These are phyloP conservation scores for Aquilaria sinensis DNA, from an alignment of 345 rosid species.

Conservation along the genomic window DNA sequence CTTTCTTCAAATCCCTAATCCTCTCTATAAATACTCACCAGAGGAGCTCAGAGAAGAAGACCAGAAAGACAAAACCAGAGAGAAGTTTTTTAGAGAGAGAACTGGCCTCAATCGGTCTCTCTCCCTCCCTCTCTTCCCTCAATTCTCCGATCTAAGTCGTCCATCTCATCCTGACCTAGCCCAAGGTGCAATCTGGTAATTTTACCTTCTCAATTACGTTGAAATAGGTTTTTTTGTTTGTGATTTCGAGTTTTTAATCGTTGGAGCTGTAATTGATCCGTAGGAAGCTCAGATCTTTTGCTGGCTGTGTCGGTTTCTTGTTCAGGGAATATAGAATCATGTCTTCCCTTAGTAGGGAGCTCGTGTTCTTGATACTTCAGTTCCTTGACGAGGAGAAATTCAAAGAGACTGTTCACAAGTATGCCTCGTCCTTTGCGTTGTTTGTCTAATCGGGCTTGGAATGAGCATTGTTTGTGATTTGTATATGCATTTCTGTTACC, in stretches of 20 bases:
- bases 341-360: slow-evolving; percentile 82
- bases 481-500: slow-evolving; percentile 3
- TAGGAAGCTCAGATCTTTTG: slow-evolving; percentile 23
- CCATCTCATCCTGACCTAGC: slow-evolving; percentile 5
- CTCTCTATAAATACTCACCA: slow-evolving; percentile 41
- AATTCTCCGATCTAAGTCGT: slow-evolving; percentile 33
- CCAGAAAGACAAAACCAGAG: slow-evolving; percentile 8
- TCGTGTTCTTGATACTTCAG: slow-evolving; percentile 85
- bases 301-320: slow-evolving; percentile 12
- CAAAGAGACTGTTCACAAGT: slow-evolving; percentile 77
- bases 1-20: slow-evolving; percentile 45
- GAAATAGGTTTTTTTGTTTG: neutral
- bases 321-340: slow-evolving; percentile 28
- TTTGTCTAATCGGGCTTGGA: neutral
- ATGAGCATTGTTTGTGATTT: neutral
- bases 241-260: neutral
- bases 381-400: slow-evolving; percentile 87
- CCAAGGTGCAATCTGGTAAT: slow-evolving; percentile 9
- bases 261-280: slow-evolving; percentile 10
- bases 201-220: slow-evolving; percentile 12
- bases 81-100: neutral
- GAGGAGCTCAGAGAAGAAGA: slow-evolving; percentile 11
- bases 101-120: slow-evolving; percentile 18
- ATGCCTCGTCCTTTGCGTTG: neutral
- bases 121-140: slow-evolving; percentile 10